A percentile compares a stretch with the other conserved stretches of the same genome.
Evolutionary conservation across 2,329 filamentous ascomycete species (phyloP).

Genomic region (Gremmenia infestans): DNA sequence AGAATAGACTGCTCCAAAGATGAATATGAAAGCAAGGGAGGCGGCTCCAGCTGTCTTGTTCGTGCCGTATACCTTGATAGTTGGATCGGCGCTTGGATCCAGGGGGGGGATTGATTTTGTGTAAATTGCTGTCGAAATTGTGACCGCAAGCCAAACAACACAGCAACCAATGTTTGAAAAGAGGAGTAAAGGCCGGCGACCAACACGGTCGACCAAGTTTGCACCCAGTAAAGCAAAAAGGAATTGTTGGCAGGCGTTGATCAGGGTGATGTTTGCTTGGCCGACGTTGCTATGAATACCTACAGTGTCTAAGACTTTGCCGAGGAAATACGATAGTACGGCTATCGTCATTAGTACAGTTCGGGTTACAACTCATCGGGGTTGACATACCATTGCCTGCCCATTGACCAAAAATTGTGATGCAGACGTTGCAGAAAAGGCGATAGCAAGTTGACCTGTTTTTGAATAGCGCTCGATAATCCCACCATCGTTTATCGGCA

Average conservation of each 20-base stretch:
- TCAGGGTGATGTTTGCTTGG: conserved; percentile 49
- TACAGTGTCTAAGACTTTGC: conserved; percentile 46
- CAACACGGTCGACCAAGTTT: conserved; percentile 49
- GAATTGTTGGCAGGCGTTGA: conserved; percentile 50
- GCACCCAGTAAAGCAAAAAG: conserved; percentile 51
- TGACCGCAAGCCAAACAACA: conserved; percentile 47
- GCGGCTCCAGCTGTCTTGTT: conserved; percentile 35
- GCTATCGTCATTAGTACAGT: conserved; percentile 18
- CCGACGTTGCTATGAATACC: conserved; percentile 44
- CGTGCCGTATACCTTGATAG: conserved; percentile 15
- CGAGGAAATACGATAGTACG: conserved; percentile 49
- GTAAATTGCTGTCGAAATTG: conserved; percentile 34
- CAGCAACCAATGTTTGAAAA: conserved; percentile 45
- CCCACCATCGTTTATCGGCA: conserved; percentile 52
- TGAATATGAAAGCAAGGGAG: conserved; percentile 48
- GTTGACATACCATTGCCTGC: conserved; percentile 34
- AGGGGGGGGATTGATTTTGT: conserved; percentile 20
- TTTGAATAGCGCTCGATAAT: conserved; percentile 49
- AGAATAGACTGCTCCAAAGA: conserved; percentile 49
- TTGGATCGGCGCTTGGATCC: conserved; percentile 4
- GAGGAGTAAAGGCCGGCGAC: conserved; percentile 53
- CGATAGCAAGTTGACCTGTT: conserved; percentile 44
- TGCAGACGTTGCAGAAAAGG: conserved; percentile 46
- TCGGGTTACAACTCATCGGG: background rate
- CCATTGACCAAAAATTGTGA: conserved; percentile 50